Conservation (phyloP, 768 basidiomycete species). For the Neoboletus magnificus region DNA sequence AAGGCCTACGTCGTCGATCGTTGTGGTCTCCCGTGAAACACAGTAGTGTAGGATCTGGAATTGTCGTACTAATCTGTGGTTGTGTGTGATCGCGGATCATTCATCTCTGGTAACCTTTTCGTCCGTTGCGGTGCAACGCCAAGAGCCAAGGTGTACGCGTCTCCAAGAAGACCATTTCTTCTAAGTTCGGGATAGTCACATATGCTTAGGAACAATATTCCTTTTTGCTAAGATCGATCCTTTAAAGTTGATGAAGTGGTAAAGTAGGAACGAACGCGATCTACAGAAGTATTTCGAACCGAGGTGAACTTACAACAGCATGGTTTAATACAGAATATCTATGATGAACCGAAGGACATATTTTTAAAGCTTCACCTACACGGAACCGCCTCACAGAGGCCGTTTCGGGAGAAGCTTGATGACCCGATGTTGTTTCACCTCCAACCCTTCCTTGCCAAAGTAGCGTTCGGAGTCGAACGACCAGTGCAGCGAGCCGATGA, state of each 20-base stretch:
- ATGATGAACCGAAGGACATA: conserved; percentile 2
- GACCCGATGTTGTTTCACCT: conserved; percentile 51
- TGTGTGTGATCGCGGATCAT: background rate
- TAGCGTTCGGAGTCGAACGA: conserved; percentile 68
- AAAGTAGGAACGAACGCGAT: conserved; percentile 11
- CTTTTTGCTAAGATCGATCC: conserved; percentile 2
- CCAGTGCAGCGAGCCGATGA: conserved; percentile 71
- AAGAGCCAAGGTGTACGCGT: background rate
- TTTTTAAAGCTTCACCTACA: background rate
- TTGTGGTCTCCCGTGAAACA: conserved; percentile 48
- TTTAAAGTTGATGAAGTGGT: conserved; percentile 1
- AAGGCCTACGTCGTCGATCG: conserved; percentile 70
- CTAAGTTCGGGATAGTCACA: background rate
- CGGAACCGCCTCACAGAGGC: conserved; percentile 14
- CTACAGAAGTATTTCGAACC: background rate
- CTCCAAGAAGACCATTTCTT: background rate
- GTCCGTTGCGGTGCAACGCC: background rate
- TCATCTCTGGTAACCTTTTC: background rate
- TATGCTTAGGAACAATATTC: background rate
- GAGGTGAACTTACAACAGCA: background rate
- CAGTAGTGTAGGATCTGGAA: background rate
- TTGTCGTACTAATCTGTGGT: background rate
- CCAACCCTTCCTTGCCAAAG: conserved; percentile 55
- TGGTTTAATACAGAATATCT: conserved; percentile 8
- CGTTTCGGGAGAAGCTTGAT: conserved; percentile 48